Evolutionary conservation across 2,329 filamentous ascomycete genomes (phyloP).

Genomic region (Fusarium tuaranense): DNA sequence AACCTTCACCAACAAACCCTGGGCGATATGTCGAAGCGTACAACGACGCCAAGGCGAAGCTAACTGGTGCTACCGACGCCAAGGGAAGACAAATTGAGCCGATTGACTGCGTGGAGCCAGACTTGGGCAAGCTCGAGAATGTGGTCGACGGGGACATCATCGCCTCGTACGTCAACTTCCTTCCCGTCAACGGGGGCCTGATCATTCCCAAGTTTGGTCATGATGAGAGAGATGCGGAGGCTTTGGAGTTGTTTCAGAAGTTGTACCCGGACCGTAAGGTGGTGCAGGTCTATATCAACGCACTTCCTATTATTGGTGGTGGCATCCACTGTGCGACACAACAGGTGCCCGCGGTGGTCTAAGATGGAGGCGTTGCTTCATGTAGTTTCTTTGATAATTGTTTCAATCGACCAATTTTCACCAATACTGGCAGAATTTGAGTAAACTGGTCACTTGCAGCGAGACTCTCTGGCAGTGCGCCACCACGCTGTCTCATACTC

Average conservation of each 20-base stretch:
- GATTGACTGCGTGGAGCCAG: not conserved
- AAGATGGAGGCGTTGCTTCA: not conserved
- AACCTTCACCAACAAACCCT: not conserved
- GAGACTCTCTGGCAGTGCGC: not conserved
- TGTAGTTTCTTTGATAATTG: not conserved
- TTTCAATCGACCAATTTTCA: not conserved
- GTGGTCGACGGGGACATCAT: constrained; percentile 1
- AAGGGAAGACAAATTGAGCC: not conserved
- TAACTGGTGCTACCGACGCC: not conserved
- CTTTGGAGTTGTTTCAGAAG: not conserved
- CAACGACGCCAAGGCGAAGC: not conserved
- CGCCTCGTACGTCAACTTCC: constrained; percentile 3
- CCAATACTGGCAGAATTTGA: not conserved
- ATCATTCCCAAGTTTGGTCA: constrained; percentile 1
- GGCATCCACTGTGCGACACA: constrained; percentile 25
- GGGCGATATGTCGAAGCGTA: not conserved
- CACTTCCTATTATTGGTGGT: constrained; percentile 4
- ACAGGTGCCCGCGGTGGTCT: constrained; percentile 1
- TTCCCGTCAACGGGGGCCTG: not conserved
- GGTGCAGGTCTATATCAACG: constrained; percentile 6
- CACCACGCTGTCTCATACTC: not conserved
- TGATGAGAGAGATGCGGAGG: not conserved
- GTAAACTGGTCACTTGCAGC: not conserved
- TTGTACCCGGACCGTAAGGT: not conserved
- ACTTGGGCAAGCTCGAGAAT: not conserved